Percentiles rank a stretch among this genome's conserved stretches.
phyloP scores from a whole-genome alignment of 1,139 yeast genomes.

The Pichia sp. region DNA sequence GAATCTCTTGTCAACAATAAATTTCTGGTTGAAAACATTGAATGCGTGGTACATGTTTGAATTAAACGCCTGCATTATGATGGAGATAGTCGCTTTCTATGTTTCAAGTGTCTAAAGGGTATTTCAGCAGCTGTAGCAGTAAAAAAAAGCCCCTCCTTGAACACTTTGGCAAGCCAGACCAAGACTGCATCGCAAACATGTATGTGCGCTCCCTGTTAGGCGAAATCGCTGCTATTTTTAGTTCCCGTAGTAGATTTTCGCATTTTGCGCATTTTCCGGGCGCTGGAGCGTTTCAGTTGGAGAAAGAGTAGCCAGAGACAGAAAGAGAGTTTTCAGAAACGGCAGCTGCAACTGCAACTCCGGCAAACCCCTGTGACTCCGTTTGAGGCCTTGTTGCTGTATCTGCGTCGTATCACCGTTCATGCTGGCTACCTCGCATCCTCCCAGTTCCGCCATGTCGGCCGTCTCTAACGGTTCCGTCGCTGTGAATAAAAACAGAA shows the following conservation, averaged over 20 bases:
- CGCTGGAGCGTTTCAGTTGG: too few species aligned
- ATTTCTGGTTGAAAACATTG: slow-evolving; percentile 80
- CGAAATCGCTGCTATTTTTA: background rate
- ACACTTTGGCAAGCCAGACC: too few species aligned
- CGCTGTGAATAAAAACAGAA: background rate
- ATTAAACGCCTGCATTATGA: slow-evolving; percentile 48
- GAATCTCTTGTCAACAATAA: slow-evolving; percentile 78
- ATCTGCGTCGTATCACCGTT: too few species aligned
- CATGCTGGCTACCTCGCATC: too few species aligned
- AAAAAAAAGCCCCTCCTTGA: too few species aligned
- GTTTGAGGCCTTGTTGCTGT: too few species aligned
- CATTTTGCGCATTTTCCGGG: too few species aligned
- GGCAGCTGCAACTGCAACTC: background rate
- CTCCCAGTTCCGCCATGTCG: background rate
- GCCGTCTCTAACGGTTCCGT: background rate
- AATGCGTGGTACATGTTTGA: slow-evolving; percentile 37
- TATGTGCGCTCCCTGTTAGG: too few species aligned
- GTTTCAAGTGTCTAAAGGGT: too few species aligned
- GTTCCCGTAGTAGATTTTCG: background rate
- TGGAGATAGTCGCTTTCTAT: slow-evolving; percentile 31
- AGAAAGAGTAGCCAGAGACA: too few species aligned
- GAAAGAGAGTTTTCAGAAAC: background rate
- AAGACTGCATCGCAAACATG: too few species aligned
- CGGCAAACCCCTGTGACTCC: too few species aligned
- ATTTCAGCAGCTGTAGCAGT: background rate